Evolutionary conservation across 257 asterid species (phyloP).

Genomic region (Primulina tabacum): DNA sequence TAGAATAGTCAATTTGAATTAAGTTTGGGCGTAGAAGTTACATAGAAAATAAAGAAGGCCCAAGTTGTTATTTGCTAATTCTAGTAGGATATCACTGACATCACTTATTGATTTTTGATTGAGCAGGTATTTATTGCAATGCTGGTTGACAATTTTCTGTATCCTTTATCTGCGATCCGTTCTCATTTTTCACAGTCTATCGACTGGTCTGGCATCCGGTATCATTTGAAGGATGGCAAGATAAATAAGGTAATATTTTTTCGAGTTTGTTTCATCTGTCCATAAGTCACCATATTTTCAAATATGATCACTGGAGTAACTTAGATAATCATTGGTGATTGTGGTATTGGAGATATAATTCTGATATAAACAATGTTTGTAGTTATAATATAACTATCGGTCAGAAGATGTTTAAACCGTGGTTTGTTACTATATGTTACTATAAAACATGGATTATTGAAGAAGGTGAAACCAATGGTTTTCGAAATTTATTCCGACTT

Average conservation of each 20-base stretch:
- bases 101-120: slow-evolving; percentile 26
- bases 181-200: slow-evolving; percentile 91
- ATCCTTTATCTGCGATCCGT: slow-evolving; percentile 85
- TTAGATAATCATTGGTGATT: neutral
- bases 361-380: neutral
- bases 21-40: neutral
- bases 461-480: neutral
- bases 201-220: slow-evolving; percentile 95
- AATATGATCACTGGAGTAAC: neutral
- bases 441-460: too few species aligned
- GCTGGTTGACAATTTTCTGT: slow-evolving; percentile 90
- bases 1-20: neutral
- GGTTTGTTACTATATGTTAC: neutral
- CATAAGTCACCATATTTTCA: neutral
- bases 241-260: slow-evolving; percentile 58
- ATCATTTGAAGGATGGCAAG: slow-evolving; percentile 86
- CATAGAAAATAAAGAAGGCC: slow-evolving; percentile 1
- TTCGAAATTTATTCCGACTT: neutral
- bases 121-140: slow-evolving; percentile 89
- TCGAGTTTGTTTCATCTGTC: slow-evolving; percentile 10
- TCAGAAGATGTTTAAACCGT: neutral
- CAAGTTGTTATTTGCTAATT: slow-evolving; percentile 4
- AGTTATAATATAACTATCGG: neutral
- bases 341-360: neutral
- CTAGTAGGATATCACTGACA: slow-evolving; percentile 22